Conservation (phyloP, 2,329 filamentous ascomycete genomes). For the Plenodomus biglobosus region DNA sequence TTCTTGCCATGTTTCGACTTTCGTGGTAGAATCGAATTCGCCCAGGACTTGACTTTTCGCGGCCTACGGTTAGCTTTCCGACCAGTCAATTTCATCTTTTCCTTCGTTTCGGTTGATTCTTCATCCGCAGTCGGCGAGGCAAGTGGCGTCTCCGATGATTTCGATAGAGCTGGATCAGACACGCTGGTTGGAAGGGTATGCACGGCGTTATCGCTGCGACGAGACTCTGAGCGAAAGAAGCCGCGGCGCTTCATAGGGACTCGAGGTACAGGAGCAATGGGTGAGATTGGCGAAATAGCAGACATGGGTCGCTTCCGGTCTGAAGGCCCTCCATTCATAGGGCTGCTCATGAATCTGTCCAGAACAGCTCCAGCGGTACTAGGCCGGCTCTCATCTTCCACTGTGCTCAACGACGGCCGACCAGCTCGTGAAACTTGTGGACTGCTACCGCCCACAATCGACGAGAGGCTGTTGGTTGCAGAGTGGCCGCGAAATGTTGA, state of each 20-base stretch:
- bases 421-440: constrained; percentile 48
- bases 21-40: constrained; percentile 65
- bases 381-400: constrained; percentile 54
- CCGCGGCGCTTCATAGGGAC: constrained; percentile 39
- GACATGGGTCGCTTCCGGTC: constrained; percentile 43
- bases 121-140: constrained; percentile 30
- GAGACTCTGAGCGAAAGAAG: constrained; percentile 55
- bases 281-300: constrained; percentile 31
- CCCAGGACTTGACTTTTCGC: constrained; percentile 77
- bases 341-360: constrained; percentile 46
- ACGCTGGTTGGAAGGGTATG: constrained; percentile 33
- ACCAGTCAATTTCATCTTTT: constrained; percentile 46
- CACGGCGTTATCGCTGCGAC: constrained; percentile 43
- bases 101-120: constrained; percentile 39
- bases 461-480: constrained; percentile 77
- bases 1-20: constrained; percentile 58
- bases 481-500: constrained; percentile 71
- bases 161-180: constrained; percentile 41
- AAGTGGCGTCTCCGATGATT: constrained; percentile 27
- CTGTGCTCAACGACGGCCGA: constrained; percentile 44
- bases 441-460: constrained; percentile 65
- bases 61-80: constrained; percentile 58
- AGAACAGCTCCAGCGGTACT: constrained; percentile 73
- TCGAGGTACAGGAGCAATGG: constrained; percentile 7
- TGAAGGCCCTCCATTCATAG: constrained; percentile 27